Evolutionary conservation across 2,329 filamentous ascomycete species (phyloP).

Genomic region (Magnaporthiopsis incrustans): DNA sequence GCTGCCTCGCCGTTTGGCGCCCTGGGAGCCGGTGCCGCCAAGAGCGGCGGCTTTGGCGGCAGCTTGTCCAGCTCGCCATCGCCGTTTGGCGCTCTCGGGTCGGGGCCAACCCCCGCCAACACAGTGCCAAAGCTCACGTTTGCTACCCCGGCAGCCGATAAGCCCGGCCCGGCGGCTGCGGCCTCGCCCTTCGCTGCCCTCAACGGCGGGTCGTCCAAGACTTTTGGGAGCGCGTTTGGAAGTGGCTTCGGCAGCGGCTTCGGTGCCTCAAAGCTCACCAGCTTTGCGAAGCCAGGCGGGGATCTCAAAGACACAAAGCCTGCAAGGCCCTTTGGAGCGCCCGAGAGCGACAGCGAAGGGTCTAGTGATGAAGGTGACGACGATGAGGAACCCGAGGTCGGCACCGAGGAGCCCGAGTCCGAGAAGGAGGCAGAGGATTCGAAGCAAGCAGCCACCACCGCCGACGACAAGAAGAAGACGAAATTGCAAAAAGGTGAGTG

Average conservation of each 20-base stretch:
- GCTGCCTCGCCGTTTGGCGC: conserved; percentile 58
- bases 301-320: conserved; percentile 47
- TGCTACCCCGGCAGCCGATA: conserved; percentile 22
- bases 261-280: conserved; percentile 43
- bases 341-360: conserved; percentile 56
- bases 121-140: conserved; percentile 40
- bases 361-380: conserved; percentile 32
- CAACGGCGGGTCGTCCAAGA: conserved; percentile 25
- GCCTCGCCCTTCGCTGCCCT: conserved; percentile 41
- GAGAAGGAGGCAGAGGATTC: conserved; percentile 37
- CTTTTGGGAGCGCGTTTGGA: conserved; percentile 38
- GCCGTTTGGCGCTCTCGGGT: conserved; percentile 25
- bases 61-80: conserved; percentile 32
- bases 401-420: conserved; percentile 33
- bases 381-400: conserved; percentile 16
- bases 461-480: conserved; percentile 55
- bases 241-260: conserved; percentile 35
- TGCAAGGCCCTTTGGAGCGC: conserved; percentile 68
- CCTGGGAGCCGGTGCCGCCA: conserved; percentile 33
- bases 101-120: conserved; percentile 15
- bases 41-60: conserved; percentile 42
- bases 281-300: conserved; percentile 60
- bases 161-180: conserved; percentile 12
- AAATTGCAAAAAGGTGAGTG: conserved; percentile 62
- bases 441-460: conserved; percentile 30